Evolutionary conservation across 768 basidiomycete species (phyloP).

Genomic region (Mycena metata): DNA sequence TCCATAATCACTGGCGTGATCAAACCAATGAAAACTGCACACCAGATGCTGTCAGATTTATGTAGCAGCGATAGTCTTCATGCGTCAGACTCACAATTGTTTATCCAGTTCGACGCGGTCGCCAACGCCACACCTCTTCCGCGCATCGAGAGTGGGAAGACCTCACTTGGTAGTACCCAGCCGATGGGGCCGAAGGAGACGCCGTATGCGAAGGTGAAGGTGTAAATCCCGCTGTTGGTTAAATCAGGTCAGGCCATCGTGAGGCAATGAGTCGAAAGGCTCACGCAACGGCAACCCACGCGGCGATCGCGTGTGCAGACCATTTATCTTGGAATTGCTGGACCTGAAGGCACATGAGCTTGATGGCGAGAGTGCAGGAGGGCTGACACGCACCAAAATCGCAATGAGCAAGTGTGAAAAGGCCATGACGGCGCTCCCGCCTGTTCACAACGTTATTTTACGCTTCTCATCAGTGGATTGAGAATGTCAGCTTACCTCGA

Average conservation of each 20-base stretch:
- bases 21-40: conserved; percentile 79
- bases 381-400: conserved; percentile 60
- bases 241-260: not conserved
- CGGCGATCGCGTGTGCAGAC: conserved; percentile 67
- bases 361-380: not conserved
- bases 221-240: conserved; percentile 68
- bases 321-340: conserved; percentile 67
- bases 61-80: not conserved
- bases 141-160: conserved; percentile 84
- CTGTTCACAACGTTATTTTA: conserved; percentile 34
- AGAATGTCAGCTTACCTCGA: conserved; percentile 50
- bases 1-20: conserved; percentile 77
- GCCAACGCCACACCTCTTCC: conserved; percentile 87
- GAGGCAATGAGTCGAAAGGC: conserved; percentile 33
- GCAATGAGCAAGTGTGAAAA: conserved; percentile 76
- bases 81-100: conserved; percentile 70
- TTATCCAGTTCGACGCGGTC: conserved; percentile 89
- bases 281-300: conserved; percentile 79
- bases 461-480: not conserved
- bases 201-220: conserved; percentile 84
- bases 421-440: conserved; percentile 76
- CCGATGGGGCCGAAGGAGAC: conserved; percentile 83
- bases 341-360: conserved; percentile 52
- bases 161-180: conserved; percentile 88
- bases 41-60: not conserved